phyloP scores from a whole-genome alignment of 2,329 filamentous ascomycete genomes.

The Cordyceps javanica region DNA sequence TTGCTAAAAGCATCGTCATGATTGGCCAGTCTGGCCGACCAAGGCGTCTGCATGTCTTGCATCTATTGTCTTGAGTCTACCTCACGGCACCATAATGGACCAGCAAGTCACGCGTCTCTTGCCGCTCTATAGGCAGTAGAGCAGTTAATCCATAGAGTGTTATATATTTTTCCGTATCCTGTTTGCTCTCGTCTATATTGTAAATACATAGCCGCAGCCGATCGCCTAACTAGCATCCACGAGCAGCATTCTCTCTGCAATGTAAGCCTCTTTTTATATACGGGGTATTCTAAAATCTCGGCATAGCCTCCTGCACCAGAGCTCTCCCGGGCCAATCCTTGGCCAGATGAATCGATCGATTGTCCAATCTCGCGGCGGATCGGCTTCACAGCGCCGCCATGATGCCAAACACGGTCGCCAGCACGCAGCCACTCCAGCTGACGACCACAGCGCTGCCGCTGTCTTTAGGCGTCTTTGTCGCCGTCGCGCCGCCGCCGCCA shows the following conservation, averaged over 20 bases:
- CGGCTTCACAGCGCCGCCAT: conserved; percentile 2
- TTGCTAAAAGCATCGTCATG: not conserved
- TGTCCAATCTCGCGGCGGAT: not conserved
- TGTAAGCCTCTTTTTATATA: too few relatives aligned
- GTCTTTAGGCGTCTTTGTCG: conserved; percentile 4
- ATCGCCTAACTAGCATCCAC: not conserved
- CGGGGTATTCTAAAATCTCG: too few relatives aligned
- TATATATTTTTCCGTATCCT: too few relatives aligned
- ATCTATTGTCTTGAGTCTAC: not conserved
- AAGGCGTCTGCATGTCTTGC: not conserved
- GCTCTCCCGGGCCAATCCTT: too few relatives aligned
- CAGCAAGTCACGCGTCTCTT: not conserved
- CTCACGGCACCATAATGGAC: not conserved
- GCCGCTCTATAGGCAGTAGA: not conserved
- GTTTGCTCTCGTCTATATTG: not conserved
- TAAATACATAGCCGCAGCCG: not conserved
- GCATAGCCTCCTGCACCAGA: too few relatives aligned
- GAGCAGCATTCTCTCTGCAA: not conserved
- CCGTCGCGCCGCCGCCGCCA: not conserved
- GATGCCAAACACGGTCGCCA: conserved; percentile 7
- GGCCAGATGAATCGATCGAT: too few relatives aligned
- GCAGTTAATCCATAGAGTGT: too few relatives aligned
- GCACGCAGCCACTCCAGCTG: conserved; percentile 5
- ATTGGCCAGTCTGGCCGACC: not conserved
- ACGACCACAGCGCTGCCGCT: conserved; percentile 3